These are phyloP conservation scores for Dryas octopetala DNA, from an alignment of 306 rosid genomes.

Conservation along the genomic window DNA sequence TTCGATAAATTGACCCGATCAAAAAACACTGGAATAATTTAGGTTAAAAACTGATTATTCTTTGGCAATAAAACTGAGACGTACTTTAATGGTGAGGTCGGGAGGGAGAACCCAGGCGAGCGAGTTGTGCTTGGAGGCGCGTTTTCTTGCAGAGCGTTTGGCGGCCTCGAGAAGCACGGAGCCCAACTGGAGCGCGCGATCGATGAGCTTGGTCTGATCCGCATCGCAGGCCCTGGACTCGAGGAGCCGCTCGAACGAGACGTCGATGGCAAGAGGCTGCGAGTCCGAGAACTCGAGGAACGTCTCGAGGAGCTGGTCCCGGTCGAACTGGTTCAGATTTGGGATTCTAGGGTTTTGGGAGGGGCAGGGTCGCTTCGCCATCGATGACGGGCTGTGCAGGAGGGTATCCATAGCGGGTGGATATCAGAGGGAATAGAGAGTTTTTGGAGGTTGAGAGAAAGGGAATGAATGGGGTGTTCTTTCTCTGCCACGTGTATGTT, in stretches of 20 bases:
- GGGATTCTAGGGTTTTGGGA: constrained; percentile 66
- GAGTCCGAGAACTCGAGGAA: constrained; percentile 63
- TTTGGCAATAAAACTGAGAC: not conserved
- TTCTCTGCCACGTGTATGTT: constrained; percentile 21
- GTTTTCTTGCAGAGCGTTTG: constrained; percentile 69
- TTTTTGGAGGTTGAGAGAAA: constrained; percentile 12
- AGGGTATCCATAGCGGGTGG: constrained; percentile 65
- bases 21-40: too few species aligned
- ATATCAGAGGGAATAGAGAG: constrained; percentile 7
- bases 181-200: constrained; percentile 75
- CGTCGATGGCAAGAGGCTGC: constrained; percentile 54
- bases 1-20: not conserved
- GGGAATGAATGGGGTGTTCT: constrained; percentile 5
- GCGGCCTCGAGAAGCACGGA: constrained; percentile 77
- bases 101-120: constrained; percentile 84
- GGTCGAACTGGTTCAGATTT: constrained; percentile 40
- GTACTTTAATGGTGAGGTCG: constrained; percentile 88
- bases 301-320: constrained; percentile 41
- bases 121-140: constrained; percentile 82
- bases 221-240: constrained; percentile 54
- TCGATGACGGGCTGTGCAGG: constrained; percentile 51
- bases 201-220: constrained; percentile 72
- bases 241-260: constrained; percentile 76
- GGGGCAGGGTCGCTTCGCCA: constrained; percentile 94
- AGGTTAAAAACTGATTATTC: too few species aligned